These are phyloP conservation scores for Fusarium miscanthi DNA, from an alignment of 2,329 filamentous ascomycete genomes.

Conservation along the genomic window DNA sequence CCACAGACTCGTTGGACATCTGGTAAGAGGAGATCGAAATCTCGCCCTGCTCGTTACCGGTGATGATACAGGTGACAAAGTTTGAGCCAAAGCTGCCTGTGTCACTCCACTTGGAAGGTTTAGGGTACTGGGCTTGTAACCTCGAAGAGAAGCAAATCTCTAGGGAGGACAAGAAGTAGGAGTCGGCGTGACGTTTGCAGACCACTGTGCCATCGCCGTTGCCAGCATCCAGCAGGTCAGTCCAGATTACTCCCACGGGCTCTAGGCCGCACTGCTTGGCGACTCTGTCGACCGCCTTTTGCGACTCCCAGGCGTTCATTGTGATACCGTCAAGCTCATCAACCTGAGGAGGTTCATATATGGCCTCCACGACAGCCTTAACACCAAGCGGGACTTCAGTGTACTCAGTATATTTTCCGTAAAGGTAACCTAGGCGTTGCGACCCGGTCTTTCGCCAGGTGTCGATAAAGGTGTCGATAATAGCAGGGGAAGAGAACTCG, in stretches of 20 bases:
- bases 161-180: conserved; percentile 91
- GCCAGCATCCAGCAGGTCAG: conserved; percentile 86
- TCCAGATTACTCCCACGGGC: conserved; percentile 93
- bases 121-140: conserved; percentile 87
- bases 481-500: conserved; percentile 86
- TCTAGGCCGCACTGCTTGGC: conserved; percentile 87
- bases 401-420: conserved; percentile 92
- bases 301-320: conserved; percentile 84
- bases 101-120: conserved; percentile 96
- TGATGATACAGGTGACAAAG: conserved; percentile 95
- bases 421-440: conserved; percentile 90
- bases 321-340: conserved; percentile 91
- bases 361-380: conserved; percentile 95
- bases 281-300: conserved; percentile 82
- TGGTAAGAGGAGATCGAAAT: conserved; percentile 94
- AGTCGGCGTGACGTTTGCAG: conserved; percentile 96
- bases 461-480: conserved; percentile 91
- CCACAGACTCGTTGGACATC: conserved; percentile 92
- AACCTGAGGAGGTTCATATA: conserved; percentile 94
- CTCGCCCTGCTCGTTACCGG: conserved; percentile 88
- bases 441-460: conserved; percentile 88
- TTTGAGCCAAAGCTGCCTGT: conserved; percentile 94
- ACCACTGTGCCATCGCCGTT: conserved; percentile 85
- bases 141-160: conserved; percentile 91
- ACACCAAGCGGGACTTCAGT: conserved; percentile 91